These are phyloP conservation scores for Metschnikowia lochheadii DNA, from an alignment of 805 yeast genomes.

Conservation along the genomic window DNA sequence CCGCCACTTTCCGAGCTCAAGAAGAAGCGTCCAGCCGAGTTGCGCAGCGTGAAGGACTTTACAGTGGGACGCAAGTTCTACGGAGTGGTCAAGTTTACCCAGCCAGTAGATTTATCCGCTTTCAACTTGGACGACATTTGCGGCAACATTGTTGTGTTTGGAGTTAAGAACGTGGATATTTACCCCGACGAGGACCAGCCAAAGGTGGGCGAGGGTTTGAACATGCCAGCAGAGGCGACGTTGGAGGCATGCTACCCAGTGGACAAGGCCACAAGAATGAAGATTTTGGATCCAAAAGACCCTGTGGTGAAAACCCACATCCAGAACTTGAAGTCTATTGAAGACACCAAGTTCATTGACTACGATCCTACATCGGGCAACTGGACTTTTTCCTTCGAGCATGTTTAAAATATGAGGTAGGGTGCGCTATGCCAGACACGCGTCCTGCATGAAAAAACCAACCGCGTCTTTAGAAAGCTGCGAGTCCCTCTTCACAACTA, in stretches of 20 bases:
- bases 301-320: conserved; percentile 68
- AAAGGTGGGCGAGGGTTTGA: conserved; percentile 73
- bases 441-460: conserved; percentile 10
- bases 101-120: conserved; percentile 79
- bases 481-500: neutral
- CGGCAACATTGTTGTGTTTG: conserved; percentile 61
- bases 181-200: conserved; percentile 64
- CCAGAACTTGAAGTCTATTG: conserved; percentile 55
- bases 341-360: conserved; percentile 60
- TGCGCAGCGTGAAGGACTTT: conserved; percentile 60
- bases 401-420: conserved; percentile 6
- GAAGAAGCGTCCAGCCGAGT: conserved; percentile 55
- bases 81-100: conserved; percentile 73
- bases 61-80: conserved; percentile 73
- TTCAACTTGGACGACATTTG: conserved; percentile 59
- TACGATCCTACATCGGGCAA: conserved; percentile 75
- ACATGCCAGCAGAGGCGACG: conserved; percentile 68
- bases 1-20: conserved; percentile 69
- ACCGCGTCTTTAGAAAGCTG: conserved; percentile 5
- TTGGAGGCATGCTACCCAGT: conserved; percentile 78
- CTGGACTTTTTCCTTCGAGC: conserved; percentile 58
- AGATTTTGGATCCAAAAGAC: conserved; percentile 74
- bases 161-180: conserved; percentile 55
- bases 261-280: conserved; percentile 64
- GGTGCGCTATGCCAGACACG: conserved; percentile 1